Evolutionary conservation across 495 filamentous ascomycete species (phyloP).

Genomic region (Cercophora sp.): DNA sequence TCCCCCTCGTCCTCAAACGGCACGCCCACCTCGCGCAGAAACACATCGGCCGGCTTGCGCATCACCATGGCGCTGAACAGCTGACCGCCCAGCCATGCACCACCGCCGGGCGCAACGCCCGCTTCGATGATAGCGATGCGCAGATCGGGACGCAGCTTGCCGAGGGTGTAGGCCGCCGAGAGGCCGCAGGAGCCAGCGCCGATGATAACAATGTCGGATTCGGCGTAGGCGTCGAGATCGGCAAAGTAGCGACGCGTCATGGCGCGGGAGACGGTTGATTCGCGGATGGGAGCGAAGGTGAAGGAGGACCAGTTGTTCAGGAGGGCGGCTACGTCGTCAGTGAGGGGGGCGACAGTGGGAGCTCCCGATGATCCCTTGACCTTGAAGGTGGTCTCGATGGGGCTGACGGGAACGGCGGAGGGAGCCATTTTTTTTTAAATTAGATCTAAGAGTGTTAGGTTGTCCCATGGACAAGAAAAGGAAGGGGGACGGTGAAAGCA

Average conservation of each 20-base stretch:
- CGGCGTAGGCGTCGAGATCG: slow-evolving; percentile 83
- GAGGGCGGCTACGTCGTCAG: slow-evolving; percentile 58
- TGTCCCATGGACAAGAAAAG: slow-evolving; percentile 21
- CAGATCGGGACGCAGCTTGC: slow-evolving; percentile 78
- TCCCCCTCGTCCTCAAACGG: slow-evolving; percentile 84
- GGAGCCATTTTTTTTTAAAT: slow-evolving; percentile 65
- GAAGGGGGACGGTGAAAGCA: slow-evolving; percentile 54
- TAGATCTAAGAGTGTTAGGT: slow-evolving; percentile 35
- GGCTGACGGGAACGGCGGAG: slow-evolving; percentile 47
- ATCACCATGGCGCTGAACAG: slow-evolving; percentile 92
- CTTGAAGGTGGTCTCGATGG: slow-evolving; percentile 32
- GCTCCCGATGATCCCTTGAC: slow-evolving; percentile 30
- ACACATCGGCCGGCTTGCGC: slow-evolving; percentile 83
- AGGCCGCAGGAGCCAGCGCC: slow-evolving; percentile 86
- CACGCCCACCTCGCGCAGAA: slow-evolving; percentile 73
- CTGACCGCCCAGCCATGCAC: slow-evolving; percentile 90
- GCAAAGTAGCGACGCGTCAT: slow-evolving; percentile 90
- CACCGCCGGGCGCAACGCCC: slow-evolving; percentile 78
- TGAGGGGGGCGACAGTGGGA: slow-evolving; percentile 35
- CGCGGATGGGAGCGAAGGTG: slow-evolving; percentile 78
- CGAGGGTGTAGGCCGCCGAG: slow-evolving; percentile 77
- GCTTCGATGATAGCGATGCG: slow-evolving; percentile 91
- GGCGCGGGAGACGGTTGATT: slow-evolving; percentile 84
- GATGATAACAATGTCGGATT: slow-evolving; percentile 87
- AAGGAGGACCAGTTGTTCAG: slow-evolving; percentile 71